Percentiles rank a stretch among this genome's conserved stretches.
Evolutionary conservation across 192 early-diverging fungal species (phyloP).

Genomic region (Dispira parvispora): DNA sequence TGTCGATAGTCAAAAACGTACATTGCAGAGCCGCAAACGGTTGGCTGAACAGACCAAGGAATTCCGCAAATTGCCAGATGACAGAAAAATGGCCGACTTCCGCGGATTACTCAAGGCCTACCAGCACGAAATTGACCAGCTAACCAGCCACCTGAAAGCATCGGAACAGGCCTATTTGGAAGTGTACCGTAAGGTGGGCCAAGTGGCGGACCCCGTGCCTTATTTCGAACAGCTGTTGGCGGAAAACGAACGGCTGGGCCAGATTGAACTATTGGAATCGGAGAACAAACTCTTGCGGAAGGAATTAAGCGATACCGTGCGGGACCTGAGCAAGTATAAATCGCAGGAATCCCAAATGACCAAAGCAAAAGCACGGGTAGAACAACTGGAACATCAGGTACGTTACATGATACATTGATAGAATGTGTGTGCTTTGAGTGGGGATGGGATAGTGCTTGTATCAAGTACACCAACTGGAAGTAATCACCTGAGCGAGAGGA

Average conservation of each 20-base stretch:
- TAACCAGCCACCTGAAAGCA: conserved; percentile 69
- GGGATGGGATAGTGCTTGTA: no score
- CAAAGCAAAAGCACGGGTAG: conserved; percentile 33
- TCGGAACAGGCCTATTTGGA: conserved; percentile 68
- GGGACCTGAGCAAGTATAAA: conserved; percentile 21
- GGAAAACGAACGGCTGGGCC: conserved; percentile 20
- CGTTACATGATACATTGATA: not conserved
- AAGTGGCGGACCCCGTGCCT: conserved; percentile 69
- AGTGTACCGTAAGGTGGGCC: conserved; percentile 61
- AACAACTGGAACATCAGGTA: conserved; percentile 39
- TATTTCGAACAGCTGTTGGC: conserved; percentile 34
- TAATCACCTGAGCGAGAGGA: no score
- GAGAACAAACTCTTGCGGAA: conserved; percentile 42
- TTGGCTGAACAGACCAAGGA: conserved; percentile 81
- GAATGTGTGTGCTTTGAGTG: no score
- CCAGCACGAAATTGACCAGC: conserved; percentile 79
- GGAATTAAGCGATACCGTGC: conserved; percentile 26
- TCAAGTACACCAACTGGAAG: no score
- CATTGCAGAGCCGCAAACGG: conserved; percentile 52
- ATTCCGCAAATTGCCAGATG: conserved; percentile 62
- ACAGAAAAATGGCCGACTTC: conserved; percentile 59
- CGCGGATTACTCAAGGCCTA: conserved; percentile 32
- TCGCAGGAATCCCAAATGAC: conserved; percentile 28
- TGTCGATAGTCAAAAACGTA: conserved; percentile 72
- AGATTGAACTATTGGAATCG: conserved; percentile 23